A percentile compares a stretch with the other conserved stretches of the same genome.
phyloP scores from a whole-genome alignment of 108 stramenopile genomes.

The Chaetoceros tenuissimus region DNA sequence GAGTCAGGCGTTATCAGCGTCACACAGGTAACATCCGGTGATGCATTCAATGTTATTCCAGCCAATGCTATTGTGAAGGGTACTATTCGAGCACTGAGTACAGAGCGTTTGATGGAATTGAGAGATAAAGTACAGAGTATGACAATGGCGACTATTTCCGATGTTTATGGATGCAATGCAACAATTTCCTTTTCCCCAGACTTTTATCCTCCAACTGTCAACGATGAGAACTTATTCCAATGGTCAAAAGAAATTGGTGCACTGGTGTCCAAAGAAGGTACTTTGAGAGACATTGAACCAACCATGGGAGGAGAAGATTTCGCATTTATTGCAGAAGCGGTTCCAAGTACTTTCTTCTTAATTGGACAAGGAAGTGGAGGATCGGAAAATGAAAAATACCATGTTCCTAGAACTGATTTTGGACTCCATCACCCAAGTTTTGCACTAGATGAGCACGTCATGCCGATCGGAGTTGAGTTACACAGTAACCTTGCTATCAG shows the following conservation, averaged over 20 bases:
- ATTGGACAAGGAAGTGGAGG: conserved; percentile 67
- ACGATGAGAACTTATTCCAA: conserved; percentile 63
- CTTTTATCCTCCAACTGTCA: conserved; percentile 84
- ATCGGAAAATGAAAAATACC: neutral
- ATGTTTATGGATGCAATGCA: conserved; percentile 63
- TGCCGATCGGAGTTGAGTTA: conserved; percentile 66
- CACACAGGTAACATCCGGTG: conserved; percentile 59
- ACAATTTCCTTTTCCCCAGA: conserved; percentile 56
- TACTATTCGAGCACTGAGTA: conserved; percentile 80
- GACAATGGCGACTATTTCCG: conserved; percentile 42
- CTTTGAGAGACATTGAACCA: conserved; percentile 42
- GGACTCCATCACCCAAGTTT: conserved; percentile 82
- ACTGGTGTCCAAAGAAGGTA: conserved; percentile 38
- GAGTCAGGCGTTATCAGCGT: conserved; percentile 69
- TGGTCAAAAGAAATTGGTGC: conserved; percentile 61
- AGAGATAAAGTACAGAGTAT: conserved; percentile 51
- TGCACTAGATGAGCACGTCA: conserved; percentile 72
- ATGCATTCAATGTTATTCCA: conserved; percentile 81
- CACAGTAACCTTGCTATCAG: conserved; percentile 77
- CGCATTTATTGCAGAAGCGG: conserved; percentile 64
- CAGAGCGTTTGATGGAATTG: conserved; percentile 44
- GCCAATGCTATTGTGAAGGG: conserved; percentile 50
- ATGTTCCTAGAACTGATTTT: conserved; percentile 44
- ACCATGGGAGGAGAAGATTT: conserved; percentile 95
- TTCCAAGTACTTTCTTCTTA: conserved; percentile 74